Evolutionary conservation across 2,329 filamentous ascomycete species (phyloP).

Genomic region (Fusarium ramigenum): DNA sequence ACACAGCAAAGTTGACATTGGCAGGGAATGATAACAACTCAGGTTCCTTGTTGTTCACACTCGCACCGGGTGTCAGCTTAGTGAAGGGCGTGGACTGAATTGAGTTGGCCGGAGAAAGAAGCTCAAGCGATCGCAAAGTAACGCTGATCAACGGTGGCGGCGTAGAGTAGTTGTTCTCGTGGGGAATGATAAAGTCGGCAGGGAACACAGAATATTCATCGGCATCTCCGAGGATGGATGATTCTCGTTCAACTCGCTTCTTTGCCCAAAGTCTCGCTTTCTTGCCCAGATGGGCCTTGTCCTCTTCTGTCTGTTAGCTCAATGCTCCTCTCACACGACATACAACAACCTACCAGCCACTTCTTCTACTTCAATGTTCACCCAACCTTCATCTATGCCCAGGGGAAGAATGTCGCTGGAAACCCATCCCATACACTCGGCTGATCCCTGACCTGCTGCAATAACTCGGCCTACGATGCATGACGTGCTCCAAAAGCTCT

Average conservation of each 20-base stretch:
- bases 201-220: constrained; percentile 64
- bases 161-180: constrained; percentile 62
- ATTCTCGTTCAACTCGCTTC: constrained; percentile 66
- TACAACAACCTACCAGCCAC: constrained; percentile 55
- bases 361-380: constrained; percentile 66
- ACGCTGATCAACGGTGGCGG: constrained; percentile 59
- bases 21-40: constrained; percentile 50
- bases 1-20: constrained; percentile 48
- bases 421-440: constrained; percentile 75
- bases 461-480: constrained; percentile 73
- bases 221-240: constrained; percentile 66
- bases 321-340: neutral
- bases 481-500: constrained; percentile 75
- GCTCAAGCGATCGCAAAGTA: constrained; percentile 60
- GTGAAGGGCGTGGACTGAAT: constrained; percentile 56
- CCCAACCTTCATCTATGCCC: constrained; percentile 64
- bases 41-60: constrained; percentile 39
- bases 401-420: constrained; percentile 67
- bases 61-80: constrained; percentile 34
- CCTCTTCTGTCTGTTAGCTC: constrained; percentile 51
- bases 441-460: constrained; percentile 68
- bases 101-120: constrained; percentile 56
- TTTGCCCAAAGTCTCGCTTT: constrained; percentile 71
- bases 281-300: constrained; percentile 59
- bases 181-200: constrained; percentile 70